Evolutionary conservation across 2,329 filamentous ascomycete species (phyloP).

Genomic region (Colletotrichum sp.): DNA sequence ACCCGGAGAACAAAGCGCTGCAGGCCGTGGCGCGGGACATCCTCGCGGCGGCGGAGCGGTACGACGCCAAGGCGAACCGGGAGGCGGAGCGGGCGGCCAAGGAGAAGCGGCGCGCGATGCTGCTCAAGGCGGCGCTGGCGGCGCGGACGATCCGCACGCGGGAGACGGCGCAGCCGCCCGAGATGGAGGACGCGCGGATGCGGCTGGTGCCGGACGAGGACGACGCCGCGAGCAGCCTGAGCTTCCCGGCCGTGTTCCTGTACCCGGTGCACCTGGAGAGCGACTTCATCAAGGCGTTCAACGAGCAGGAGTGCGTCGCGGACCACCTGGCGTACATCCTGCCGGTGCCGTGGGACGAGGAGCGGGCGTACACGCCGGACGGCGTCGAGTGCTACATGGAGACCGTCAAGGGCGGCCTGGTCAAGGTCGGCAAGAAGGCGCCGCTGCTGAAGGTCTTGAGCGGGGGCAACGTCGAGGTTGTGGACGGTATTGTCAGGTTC

Average conservation of each 20-base stretch:
- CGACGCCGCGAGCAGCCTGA: slow-evolving; percentile 73
- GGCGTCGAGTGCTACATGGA: slow-evolving; percentile 90
- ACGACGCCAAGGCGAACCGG: slow-evolving; percentile 60
- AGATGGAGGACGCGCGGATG: slow-evolving; percentile 85
- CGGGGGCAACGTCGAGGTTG: slow-evolving; percentile 81
- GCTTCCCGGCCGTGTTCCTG: slow-evolving; percentile 81
- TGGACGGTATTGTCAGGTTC: slow-evolving; percentile 84
- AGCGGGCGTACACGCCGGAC: slow-evolving; percentile 67
- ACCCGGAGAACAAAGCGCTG: slow-evolving; percentile 72
- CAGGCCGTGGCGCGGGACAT: slow-evolving; percentile 68
- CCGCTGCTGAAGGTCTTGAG: slow-evolving; percentile 75
- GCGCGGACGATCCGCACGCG: slow-evolving; percentile 75
- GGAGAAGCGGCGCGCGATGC: slow-evolving; percentile 59
- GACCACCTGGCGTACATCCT: slow-evolving; percentile 88
- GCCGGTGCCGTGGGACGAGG: slow-evolving; percentile 84
- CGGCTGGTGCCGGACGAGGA: slow-evolving; percentile 74
- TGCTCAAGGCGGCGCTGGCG: slow-evolving; percentile 69
- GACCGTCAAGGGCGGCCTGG: slow-evolving; percentile 77
- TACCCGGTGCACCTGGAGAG: slow-evolving; percentile 84
- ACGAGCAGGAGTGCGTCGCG: slow-evolving; percentile 75
- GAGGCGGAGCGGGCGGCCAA: slow-evolving; percentile 62
- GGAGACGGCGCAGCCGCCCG: slow-evolving; percentile 73
- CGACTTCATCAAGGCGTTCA: slow-evolving; percentile 90
- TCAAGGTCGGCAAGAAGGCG: slow-evolving; percentile 90
- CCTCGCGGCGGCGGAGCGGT: slow-evolving; percentile 56